A percentile compares a stretch with the other conserved stretches of the same genome.
Evolutionary conservation across 441 rosid genomes (phyloP).

Genomic region (Erodium chrysanthum): DNA sequence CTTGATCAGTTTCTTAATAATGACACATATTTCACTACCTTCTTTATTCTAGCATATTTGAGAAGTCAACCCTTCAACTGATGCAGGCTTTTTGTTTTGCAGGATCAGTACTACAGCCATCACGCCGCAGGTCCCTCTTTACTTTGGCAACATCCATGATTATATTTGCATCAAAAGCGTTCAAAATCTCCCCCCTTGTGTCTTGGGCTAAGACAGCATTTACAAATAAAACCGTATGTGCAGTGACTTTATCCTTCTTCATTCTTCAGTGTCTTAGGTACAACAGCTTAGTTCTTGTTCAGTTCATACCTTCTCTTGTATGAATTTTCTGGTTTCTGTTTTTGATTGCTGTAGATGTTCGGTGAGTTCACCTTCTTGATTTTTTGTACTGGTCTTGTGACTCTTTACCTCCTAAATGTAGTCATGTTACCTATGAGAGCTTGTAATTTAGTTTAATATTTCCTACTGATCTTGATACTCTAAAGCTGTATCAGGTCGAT

Average conservation of each 20-base stretch:
- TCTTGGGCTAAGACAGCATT: conserved; percentile 43
- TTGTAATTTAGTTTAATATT: background rate
- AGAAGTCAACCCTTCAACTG: conserved; percentile 12
- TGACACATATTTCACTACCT: background rate
- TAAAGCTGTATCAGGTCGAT: conserved; percentile 42
- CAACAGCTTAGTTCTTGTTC: too few species aligned
- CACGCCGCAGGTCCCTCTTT: conserved; percentile 72
- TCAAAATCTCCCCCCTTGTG: conserved; percentile 45
- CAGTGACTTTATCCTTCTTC: background rate
- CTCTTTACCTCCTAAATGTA: background rate
- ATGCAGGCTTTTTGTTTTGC: conserved; percentile 17
- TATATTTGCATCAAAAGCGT: conserved; percentile 73
- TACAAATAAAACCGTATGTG: conserved; percentile 48
- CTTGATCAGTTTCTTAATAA: background rate
- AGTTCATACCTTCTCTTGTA: background rate
- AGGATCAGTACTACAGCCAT: conserved; percentile 63
- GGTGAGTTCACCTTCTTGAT: background rate
- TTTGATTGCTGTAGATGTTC: background rate
- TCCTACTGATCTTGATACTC: conserved; percentile 8
- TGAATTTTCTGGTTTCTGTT: conserved; percentile 1
- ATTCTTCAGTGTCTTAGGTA: too few species aligned
- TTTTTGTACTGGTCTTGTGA: background rate
- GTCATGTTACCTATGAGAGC: background rate
- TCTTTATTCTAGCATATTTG: background rate
- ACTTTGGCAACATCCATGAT: conserved; percentile 78